Base-by-base conservation (phyloP, 108 stramenopile species). In the Phaeodactylum tricornutum region DNA sequence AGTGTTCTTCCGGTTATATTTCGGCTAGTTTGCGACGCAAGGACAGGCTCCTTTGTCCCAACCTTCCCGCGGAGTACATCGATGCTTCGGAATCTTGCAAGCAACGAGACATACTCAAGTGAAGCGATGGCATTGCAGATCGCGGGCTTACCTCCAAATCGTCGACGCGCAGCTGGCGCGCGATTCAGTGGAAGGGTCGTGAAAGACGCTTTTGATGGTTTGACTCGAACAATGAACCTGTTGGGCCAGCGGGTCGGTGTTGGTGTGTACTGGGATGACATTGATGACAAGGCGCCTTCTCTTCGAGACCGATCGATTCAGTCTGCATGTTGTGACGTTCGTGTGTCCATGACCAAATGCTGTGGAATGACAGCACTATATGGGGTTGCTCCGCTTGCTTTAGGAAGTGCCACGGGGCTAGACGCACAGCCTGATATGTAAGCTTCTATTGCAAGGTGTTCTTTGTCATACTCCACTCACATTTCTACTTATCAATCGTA, bases 191-290 rank as follows among this genome's bases (percentile, higher is more conserved):
- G 90, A 1, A 67, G 84, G 12, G 35, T 53, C 8, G 83, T 85
- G 9, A 71, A 82, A 9, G 85, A 87, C 49, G 71, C 79, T 26
- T 85, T 92, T 59, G 78, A 82, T 42, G 78, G 72, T 1, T 46
- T 92, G n/a, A 44, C 66, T 14, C 63, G 90, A 53, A 76, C 90
- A 2, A 80, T 87, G 66, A 80, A 86, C 67, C 57, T 84, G n/a
- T 48, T 92, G 27, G 90, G 90, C 28, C 62, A 76, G 34, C 74
- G 78, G 24, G 74, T 72, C 34, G 89, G 89, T 25, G 83, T 92
- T 21, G 89, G 89, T 21, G 82, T 82, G 16, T 50, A 55, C 3
- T 92, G 90, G 90, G 75, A 77, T 36, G 74, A 92, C 51, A 53
- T 55, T n/a, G 81, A 87, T 69, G 55, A 61, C 20, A 37, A 55